These are phyloP conservation scores for Hemileia vastatrix DNA, from an alignment of 1,284 basidiomycete species.

Conservation along the genomic window DNA sequence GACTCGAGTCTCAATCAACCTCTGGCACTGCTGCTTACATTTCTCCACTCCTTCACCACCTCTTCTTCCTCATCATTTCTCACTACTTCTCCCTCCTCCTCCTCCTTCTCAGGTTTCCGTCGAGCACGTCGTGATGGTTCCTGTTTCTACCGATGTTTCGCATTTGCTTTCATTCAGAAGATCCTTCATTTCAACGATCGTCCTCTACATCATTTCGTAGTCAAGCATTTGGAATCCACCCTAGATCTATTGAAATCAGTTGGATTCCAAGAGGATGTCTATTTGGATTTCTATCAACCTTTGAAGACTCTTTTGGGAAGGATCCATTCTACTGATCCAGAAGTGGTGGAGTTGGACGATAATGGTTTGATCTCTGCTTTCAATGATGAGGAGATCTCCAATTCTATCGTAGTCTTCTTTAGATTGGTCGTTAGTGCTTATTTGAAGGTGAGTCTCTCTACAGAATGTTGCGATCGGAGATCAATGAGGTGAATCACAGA, in stretches of 20 bases:
- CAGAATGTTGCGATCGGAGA: too few species aligned
- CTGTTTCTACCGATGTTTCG: neutral
- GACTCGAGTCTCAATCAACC: neutral
- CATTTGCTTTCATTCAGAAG: constrained; percentile 23
- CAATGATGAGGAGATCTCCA: neutral
- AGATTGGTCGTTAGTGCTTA: constrained; percentile 70
- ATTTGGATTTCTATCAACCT: constrained; percentile 36
- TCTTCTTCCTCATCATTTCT: neutral
- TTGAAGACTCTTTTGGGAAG: constrained; percentile 27
- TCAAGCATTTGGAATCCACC: constrained; percentile 32
- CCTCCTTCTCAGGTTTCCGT: constrained; percentile 6
- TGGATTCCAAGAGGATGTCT: constrained; percentile 31
- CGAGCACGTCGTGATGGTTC: neutral
- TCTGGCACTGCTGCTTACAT: neutral
- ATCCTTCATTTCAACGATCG: constrained; percentile 31
- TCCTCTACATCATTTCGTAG: constrained; percentile 29
- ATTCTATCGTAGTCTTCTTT: constrained; percentile 58
- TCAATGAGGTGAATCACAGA: too few species aligned
- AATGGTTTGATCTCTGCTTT: neutral
- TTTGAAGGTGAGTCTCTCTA: constrained; percentile 50
- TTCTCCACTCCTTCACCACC: neutral
- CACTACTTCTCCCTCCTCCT: neutral
- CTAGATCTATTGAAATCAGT: constrained; percentile 32
- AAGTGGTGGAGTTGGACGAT: constrained; percentile 29
- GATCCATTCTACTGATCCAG: constrained; percentile 31